Conservation (phyloP, 2,329 filamentous ascomycete species). For the Ilyonectria destructans region DNA sequence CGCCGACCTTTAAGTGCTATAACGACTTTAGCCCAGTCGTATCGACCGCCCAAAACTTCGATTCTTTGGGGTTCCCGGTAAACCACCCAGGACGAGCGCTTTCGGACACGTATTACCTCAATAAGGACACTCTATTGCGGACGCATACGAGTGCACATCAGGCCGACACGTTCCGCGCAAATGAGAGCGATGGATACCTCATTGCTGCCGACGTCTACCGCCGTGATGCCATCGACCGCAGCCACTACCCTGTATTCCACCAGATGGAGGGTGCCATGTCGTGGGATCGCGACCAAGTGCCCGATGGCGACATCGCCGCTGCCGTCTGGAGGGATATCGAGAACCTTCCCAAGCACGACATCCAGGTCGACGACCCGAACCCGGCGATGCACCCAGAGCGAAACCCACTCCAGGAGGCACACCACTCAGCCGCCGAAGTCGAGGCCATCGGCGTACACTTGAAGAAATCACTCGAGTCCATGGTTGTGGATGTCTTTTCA, state of each 20-base stretch:
- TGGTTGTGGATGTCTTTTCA: constrained; percentile 91
- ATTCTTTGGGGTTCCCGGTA: constrained; percentile 91
- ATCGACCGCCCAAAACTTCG: constrained; percentile 90
- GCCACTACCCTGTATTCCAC: constrained; percentile 97
- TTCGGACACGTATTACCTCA: constrained; percentile 97
- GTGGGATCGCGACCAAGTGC: constrained; percentile 82
- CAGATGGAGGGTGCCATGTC: constrained; percentile 97
- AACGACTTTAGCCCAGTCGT: constrained; percentile 88
- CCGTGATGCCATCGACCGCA: constrained; percentile 93
- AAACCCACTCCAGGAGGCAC: constrained; percentile 84
- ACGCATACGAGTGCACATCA: constrained; percentile 98
- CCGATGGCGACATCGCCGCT: constrained; percentile 72
- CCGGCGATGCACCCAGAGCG: constrained; percentile 82
- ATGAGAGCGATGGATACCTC: constrained; percentile 85
- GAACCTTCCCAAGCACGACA: constrained; percentile 79
- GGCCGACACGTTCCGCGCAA: constrained; percentile 82
- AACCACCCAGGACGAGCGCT: constrained; percentile 91
- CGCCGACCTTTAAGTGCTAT: constrained; percentile 81
- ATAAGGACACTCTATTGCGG: constrained; percentile 84
- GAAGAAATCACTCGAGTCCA: constrained; percentile 89
- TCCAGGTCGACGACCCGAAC: constrained; percentile 88
- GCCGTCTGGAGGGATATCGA: constrained; percentile 81
- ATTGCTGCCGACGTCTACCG: constrained; percentile 97
- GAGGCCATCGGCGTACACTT: constrained; percentile 88
- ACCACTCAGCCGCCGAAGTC: constrained; percentile 83